Evolutionary conservation across 129 eudicot genomes (phyloP), one percentile per base, ranked within the genome.

Genomic region (Centella asiatica): DNA sequence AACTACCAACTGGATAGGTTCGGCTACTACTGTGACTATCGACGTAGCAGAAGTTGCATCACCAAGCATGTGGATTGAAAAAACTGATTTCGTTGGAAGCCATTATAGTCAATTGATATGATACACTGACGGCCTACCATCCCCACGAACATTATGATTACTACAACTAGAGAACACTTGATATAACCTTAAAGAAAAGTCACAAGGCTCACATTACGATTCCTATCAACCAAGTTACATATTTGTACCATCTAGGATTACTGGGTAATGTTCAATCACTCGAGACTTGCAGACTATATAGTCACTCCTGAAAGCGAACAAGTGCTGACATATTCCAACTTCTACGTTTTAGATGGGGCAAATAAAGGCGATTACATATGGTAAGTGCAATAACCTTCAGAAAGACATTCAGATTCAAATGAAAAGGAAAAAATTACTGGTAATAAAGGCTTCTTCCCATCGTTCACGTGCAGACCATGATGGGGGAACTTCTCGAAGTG

Each of bases 361-460:
- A 9, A 33, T 18, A 48, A 44, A 32, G 20, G 27, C 13, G 17
- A 28, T 27, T 17, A 25, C 29, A 9, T 42, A 47, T 54, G 58
- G 19, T 24, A 26, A 37, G n/a, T 4, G 34, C 62, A 44, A 63
- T 13, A 46, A 64, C 44, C 62, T 33, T 49, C 32, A 17, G 9
- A 44, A 33, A 11, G 7, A 10, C 24, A 14, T 23, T n/a, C 32
- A 23, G 36, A 46, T 22, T n/a, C n/a, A n/a, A n/a, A n/a, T n/a
- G n/a, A 17, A 45, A 18, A 6, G 8, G 0, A 58, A 47, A 29
- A 58, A 58, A 80, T 73, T 76, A 92, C 99, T 92, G 58, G 96
- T 84, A 58, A 84, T 66, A 58, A 92, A 92, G 51, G 99, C 99
- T 78, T 87, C 99, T 67, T 66, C 71, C 96, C 96, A 92, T 61